A percentile compares a stretch with the other conserved stretches of the same genome.
Evolutionary conservation across 2,329 filamentous ascomycete genomes (phyloP).

Genomic region (Phoma herbarum): DNA sequence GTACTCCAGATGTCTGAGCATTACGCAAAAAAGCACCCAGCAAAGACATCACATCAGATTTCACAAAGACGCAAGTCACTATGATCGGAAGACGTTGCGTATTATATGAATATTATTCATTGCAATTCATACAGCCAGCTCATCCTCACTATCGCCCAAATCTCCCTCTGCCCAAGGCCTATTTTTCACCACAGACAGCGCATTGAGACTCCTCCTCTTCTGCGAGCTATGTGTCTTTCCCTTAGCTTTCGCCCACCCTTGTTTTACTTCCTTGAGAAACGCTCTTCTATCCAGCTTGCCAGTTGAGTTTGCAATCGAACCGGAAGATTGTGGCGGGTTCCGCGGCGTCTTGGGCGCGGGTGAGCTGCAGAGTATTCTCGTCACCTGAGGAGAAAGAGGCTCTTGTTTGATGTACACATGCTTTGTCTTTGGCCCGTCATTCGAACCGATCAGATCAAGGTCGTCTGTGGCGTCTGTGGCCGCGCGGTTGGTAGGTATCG

Average conservation of each 20-base stretch:
- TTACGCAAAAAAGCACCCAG: too few species aligned
- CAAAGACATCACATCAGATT: too few species aligned
- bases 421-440: slow-evolving; percentile 13
- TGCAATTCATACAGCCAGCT: slow-evolving; percentile 29
- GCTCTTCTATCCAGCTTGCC: slow-evolving; percentile 14
- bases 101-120: not conserved
- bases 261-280: slow-evolving; percentile 34
- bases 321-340: not conserved
- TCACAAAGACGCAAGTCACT: too few species aligned
- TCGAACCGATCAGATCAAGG: slow-evolving; percentile 14
- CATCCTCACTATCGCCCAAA: slow-evolving; percentile 36
- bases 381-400: slow-evolving; percentile 25
- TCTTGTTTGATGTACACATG: slow-evolving; percentile 38
- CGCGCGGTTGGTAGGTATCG: slow-evolving; percentile 7
- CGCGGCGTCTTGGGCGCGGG: slow-evolving; percentile 28
- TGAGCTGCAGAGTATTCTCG: slow-evolving; percentile 23
- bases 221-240: slow-evolving; percentile 11
- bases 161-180: slow-evolving; percentile 22
- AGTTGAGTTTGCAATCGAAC: slow-evolving; percentile 6
- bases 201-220: slow-evolving; percentile 22
- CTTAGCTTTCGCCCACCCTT: slow-evolving; percentile 31
- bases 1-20: too few species aligned
- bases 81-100: not conserved
- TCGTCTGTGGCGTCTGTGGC: slow-evolving; percentile 20
- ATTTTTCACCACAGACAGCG: slow-evolving; percentile 9